Percentiles rank a stretch among this genome's conserved stretches.
Evolutionary conservation across 2,329 filamentous ascomycete species (phyloP).

Genomic region (Ophiostoma fasciatum): DNA sequence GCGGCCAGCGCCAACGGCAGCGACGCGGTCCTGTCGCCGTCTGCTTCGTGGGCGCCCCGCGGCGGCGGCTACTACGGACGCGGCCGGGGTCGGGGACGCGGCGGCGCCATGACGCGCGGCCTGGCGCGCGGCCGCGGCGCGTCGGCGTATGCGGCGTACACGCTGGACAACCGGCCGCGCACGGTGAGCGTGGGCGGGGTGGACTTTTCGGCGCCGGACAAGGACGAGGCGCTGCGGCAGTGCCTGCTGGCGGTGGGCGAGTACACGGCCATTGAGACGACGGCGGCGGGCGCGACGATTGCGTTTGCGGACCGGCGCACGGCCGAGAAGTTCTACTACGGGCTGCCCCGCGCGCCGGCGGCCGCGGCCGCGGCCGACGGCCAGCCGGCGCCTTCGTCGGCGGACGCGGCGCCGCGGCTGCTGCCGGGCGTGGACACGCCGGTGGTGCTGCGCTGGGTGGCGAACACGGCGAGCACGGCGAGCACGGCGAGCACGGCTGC

Average conservation of each 20-base stretch:
- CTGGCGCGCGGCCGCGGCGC: conserved; percentile 20
- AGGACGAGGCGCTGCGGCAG: conserved; percentile 56
- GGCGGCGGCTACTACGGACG: conserved; percentile 25
- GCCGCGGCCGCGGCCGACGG: neutral
- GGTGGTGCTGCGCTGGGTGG: conserved; percentile 51
- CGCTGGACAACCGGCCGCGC: conserved; percentile 62
- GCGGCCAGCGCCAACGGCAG: neutral
- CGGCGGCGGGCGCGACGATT: conserved; percentile 33
- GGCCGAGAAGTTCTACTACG: conserved; percentile 54
- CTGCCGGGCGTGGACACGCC: conserved; percentile 46
- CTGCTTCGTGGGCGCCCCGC: conserved; percentile 13
- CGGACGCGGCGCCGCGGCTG: neutral
- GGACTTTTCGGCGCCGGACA: conserved; percentile 44
- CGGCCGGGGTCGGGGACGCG: conserved; percentile 24
- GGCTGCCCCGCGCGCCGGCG: conserved; percentile 19
- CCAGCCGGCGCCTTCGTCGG: neutral
- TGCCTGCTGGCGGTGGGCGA: conserved; percentile 54
- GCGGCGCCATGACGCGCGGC: no score
- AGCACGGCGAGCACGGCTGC: conserved; percentile 14
- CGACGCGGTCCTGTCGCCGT: conserved; percentile 21
- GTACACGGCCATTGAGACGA: conserved; percentile 41
- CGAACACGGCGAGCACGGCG: conserved; percentile 4
- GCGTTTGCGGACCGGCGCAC: conserved; percentile 54
- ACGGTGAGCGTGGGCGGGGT: conserved; percentile 49
- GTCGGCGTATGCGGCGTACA: conserved; percentile 42